These are phyloP conservation scores for Haematococcus sp. DNA, from an alignment of 139 green algal species.

Conservation along the genomic window DNA sequence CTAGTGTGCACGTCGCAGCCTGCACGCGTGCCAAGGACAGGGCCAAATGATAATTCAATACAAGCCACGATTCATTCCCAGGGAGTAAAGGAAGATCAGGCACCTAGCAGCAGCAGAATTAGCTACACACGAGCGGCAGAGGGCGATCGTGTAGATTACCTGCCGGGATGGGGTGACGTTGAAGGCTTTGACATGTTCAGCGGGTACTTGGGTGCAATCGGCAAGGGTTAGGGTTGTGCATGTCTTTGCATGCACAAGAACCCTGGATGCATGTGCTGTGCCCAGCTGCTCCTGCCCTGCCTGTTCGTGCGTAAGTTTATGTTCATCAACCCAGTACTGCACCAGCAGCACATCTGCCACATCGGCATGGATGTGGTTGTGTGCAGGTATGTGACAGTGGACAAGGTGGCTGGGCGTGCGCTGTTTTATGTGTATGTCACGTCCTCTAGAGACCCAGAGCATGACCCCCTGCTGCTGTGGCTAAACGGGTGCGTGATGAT, in stretches of 20 bases:
- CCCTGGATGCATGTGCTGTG: too few species aligned
- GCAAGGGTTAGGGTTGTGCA: slow-evolving; percentile 8
- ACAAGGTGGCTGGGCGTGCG: slow-evolving; percentile 59
- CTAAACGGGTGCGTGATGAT: slow-evolving; percentile 66
- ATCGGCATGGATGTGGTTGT: not conserved
- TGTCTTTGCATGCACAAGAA: too few species aligned
- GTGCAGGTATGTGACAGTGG: slow-evolving; percentile 77
- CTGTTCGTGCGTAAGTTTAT: not conserved
- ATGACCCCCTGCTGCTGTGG: slow-evolving; percentile 69
- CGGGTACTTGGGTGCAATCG: slow-evolving; percentile 3
- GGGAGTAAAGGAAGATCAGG: too few species aligned
- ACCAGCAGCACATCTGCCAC: not conserved
- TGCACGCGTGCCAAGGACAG: too few species aligned
- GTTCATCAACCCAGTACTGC: not conserved
- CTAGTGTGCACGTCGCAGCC: too few species aligned
- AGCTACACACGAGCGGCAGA: slow-evolving; percentile 32
- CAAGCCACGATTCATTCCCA: too few species aligned
- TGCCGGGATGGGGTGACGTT: slow-evolving; percentile 39
- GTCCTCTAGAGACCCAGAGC: slow-evolving; percentile 1
- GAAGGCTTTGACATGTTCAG: slow-evolving; percentile 21
- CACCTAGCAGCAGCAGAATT: too few species aligned
- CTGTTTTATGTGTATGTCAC: slow-evolving; percentile 76
- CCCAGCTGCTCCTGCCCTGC: not conserved
- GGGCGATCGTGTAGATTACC: slow-evolving; percentile 30
- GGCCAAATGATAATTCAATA: too few species aligned